Conservation (phyloP, 441 rosid species). For the Biscutella laevigata region DNA sequence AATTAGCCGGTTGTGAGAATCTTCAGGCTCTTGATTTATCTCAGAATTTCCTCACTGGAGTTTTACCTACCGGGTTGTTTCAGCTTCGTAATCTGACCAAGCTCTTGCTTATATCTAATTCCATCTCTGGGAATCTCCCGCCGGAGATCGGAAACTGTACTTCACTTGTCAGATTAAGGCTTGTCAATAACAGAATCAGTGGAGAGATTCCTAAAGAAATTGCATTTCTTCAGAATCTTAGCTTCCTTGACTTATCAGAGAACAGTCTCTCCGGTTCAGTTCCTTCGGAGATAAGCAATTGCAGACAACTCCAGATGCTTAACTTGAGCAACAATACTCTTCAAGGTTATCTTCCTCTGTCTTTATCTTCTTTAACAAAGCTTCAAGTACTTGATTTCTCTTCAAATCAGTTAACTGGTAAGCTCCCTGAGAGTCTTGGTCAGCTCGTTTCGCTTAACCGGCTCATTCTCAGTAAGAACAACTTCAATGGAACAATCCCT, state of each 20-base stretch:
- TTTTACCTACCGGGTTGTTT: conserved; percentile 43
- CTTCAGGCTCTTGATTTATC: conserved; percentile 62
- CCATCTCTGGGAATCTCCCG: conserved; percentile 50
- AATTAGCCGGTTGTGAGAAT: conserved; percentile 40
- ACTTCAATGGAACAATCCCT: conserved; percentile 42
- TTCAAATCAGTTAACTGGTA: conserved; percentile 35
- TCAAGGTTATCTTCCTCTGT: conserved; percentile 35
- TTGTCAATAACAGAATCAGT: conserved; percentile 39
- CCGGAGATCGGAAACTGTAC: conserved; percentile 45
- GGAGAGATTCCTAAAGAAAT: conserved; percentile 48
- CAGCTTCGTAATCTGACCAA: conserved; percentile 61
- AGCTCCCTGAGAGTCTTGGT: conserved; percentile 44
- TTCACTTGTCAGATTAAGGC: conserved; percentile 50
- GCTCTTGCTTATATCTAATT: conserved; percentile 50
- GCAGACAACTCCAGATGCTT: conserved; percentile 56
- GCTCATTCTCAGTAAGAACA: conserved; percentile 40
- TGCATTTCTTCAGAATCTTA: conserved; percentile 40
- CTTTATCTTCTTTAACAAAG: conserved; percentile 39
- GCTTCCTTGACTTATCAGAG: conserved; percentile 47
- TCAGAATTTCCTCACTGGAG: conserved; percentile 48
- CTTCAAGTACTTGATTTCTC: conserved; percentile 60
- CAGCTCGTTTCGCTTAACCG: conserved; percentile 46
- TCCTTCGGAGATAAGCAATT: conserved; percentile 47
- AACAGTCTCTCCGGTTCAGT: conserved; percentile 40
- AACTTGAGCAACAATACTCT: conserved; percentile 63